These are phyloP conservation scores for Sporisorium exsertum DNA, from an alignment of 1,284 basidiomycete genomes.

Conservation along the genomic window DNA sequence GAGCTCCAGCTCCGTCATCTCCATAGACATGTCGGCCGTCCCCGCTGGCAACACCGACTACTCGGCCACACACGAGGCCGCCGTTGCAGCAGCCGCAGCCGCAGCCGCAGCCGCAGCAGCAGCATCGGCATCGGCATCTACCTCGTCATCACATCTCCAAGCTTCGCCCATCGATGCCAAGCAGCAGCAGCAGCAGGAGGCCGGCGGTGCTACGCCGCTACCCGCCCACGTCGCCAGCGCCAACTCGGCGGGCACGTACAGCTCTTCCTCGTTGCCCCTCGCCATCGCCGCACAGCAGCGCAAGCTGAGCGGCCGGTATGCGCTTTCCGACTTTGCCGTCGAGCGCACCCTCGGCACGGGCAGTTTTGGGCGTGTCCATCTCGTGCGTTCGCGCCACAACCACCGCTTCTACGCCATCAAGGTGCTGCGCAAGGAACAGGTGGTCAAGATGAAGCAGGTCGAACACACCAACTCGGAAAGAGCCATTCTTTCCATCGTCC, in stretches of 20 bases:
- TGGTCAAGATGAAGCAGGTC: conserved; percentile 94
- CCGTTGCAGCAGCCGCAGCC: conserved; percentile 36
- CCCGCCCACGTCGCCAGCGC: conserved; percentile 31
- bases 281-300: conserved; percentile 53
- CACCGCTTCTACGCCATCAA: conserved; percentile 68
- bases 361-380: conserved; percentile 66
- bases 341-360: conserved; percentile 67
- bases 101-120: too few species aligned
- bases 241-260: conserved; percentile 49
- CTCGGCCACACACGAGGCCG: conserved; percentile 40
- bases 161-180: conserved; percentile 12
- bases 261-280: conserved; percentile 40
- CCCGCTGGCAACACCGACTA: conserved; percentile 30
- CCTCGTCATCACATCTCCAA: conserved; percentile 10
- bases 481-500: conserved; percentile 85
- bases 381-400: conserved; percentile 65
- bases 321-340: conserved; percentile 63
- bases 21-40: conserved; percentile 31
- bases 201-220: conserved; percentile 1
- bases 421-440: conserved; percentile 76
- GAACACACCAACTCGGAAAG: conserved; percentile 98
- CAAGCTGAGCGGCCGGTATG: conserved; percentile 66
- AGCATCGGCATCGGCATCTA: background rate
- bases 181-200: conserved; percentile 11
- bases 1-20: conserved; percentile 9